A percentile compares a stretch with the other conserved stretches of the same genome.
These are phyloP conservation scores for Trametes gibbosa DNA, from an alignment of 768 basidiomycete genomes.

Conservation along the genomic window DNA sequence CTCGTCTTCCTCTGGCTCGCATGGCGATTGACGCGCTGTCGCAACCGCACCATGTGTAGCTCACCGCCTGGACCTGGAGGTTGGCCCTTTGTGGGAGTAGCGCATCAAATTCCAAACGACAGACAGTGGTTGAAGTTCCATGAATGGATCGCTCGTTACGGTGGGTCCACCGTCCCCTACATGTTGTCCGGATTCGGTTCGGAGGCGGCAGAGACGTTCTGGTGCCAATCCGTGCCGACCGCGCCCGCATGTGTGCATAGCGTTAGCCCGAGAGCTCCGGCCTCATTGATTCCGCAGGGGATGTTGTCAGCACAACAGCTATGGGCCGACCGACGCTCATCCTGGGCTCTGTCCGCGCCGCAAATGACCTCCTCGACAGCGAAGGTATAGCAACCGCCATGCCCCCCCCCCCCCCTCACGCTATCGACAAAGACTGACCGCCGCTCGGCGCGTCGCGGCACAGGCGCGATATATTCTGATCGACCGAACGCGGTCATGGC, in stretches of 20 bases:
- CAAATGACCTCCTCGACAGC: constrained; percentile 29
- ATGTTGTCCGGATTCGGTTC: not conserved
- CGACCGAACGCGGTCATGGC: constrained; percentile 32
- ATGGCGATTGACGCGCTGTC: not conserved
- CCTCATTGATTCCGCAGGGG: constrained; percentile 21
- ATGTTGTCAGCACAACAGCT: constrained; percentile 27
- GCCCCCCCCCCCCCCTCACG: not conserved
- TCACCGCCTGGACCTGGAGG: constrained; percentile 27
- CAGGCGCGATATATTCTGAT: constrained; percentile 35
- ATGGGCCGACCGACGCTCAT: constrained; percentile 29
- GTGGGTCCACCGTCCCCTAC: constrained; percentile 4
- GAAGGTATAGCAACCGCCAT: not conserved
- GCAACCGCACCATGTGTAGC: not conserved
- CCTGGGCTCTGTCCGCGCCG: constrained; percentile 27
- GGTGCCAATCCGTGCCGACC: too few relatives aligned
- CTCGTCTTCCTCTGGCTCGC: not conserved
- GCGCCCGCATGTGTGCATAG: too few relatives aligned
- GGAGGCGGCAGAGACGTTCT: not conserved
- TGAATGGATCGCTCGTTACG: constrained; percentile 24
- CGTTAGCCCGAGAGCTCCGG: not conserved
- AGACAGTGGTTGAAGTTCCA: constrained; percentile 29
- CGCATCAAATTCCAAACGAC: constrained; percentile 25
- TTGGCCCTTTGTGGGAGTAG: constrained; percentile 24
- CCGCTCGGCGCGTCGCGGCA: not conserved
- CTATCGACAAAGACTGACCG: not conserved